A percentile compares a stretch with the other conserved stretches of the same genome.
These are phyloP conservation scores for Coemansia sp. DNA, from an alignment of 192 early-diverging fungal species.

Conservation along the genomic window DNA sequence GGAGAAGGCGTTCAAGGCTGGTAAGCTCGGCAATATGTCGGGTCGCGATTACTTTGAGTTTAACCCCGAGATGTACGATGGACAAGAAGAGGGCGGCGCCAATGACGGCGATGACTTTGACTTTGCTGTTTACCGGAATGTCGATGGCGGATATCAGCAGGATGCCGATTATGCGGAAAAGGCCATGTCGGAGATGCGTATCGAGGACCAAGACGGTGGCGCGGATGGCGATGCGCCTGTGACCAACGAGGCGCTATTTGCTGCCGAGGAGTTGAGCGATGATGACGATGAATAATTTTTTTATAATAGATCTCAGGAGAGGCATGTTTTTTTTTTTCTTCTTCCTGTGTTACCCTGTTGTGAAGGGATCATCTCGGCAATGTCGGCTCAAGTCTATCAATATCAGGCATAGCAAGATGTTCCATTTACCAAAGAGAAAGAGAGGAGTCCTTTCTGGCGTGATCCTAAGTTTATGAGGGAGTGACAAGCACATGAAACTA, in stretches of 20 bases:
- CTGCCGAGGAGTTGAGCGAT: conserved; percentile 29
- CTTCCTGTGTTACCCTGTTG: neutral
- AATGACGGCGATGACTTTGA: conserved; percentile 78
- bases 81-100: conserved; percentile 67
- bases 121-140: conserved; percentile 73
- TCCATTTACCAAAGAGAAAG: too few species aligned
- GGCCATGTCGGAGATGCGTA: conserved; percentile 4
- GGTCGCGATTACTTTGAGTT: conserved; percentile 98
- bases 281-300: conserved; percentile 11
- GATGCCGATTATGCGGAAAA: conserved; percentile 21
- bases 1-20: conserved; percentile 83
- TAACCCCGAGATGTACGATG: conserved; percentile 85
- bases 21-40: conserved; percentile 91
- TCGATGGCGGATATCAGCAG: conserved; percentile 61
- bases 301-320: neutral
- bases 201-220: neutral
- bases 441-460: neutral
- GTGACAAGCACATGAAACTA: neutral
- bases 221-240: neutral
- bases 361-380: neutral
- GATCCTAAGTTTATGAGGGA: neutral
- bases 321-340: neutral
- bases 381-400: too few species aligned
- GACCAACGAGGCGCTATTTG: conserved; percentile 32
- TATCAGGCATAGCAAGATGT: too few species aligned